phyloP scores from a whole-genome alignment of 164 flowering plant species.

The Annona cherimola region DNA sequence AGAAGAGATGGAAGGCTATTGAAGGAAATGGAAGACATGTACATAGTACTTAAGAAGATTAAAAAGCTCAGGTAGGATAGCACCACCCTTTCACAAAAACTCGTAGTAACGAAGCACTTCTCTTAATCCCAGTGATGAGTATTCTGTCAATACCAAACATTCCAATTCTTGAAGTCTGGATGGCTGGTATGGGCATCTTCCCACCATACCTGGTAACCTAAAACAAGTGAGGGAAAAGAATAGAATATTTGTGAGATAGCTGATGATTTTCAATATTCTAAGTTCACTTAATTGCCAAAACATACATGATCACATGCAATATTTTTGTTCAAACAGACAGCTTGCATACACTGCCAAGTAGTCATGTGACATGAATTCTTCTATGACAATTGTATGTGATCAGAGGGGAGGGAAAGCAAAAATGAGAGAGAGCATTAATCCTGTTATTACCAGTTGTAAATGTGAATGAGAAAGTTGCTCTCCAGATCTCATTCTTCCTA shows the following conservation, averaged over 20 bases:
- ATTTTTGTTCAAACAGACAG: not conserved
- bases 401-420: too few relatives aligned
- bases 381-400: too few relatives aligned
- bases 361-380: too few relatives aligned
- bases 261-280: too few relatives aligned
- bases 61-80: slow-evolving; percentile 86
- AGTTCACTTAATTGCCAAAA: too few relatives aligned
- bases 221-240: not conserved
- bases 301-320: too few relatives aligned
- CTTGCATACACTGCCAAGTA: too few relatives aligned
- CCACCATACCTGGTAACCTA: not conserved
- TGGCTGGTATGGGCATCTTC: not conserved
- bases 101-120: not conserved
- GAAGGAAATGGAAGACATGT: not conserved
- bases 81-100: slow-evolving; percentile 26
- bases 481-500: not conserved
- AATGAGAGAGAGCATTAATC: too few relatives aligned
- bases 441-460: not conserved
- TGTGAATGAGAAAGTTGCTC: not conserved
- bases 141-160: not conserved
- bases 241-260: not conserved
- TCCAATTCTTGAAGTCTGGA: not conserved
- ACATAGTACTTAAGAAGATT: not conserved
- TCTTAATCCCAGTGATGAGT: not conserved
- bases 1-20: not conserved